Evolutionary conservation across 148 eudicot genomes (phyloP), one percentile per base, ranked within the genome.

Genomic region (Spergularia marina): DNA sequence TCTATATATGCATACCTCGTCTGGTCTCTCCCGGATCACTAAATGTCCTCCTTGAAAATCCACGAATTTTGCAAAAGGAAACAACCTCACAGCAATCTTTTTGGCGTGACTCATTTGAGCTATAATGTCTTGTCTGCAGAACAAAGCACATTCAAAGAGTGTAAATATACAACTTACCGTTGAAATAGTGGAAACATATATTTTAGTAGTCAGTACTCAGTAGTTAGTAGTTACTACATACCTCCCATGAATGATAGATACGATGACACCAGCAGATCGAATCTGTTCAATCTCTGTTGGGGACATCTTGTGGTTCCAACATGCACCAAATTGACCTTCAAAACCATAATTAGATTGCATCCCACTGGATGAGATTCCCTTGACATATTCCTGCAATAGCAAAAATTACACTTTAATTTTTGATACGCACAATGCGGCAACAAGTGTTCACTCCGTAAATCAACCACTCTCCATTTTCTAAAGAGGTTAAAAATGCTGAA

Each of bases 211-310:
- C 34, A 25, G 40, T n/a, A n/a, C n/a, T n/a, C n/a, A 17, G 34
- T 55, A 68, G 14, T 51, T 36, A 25, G 40, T 1, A 62, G 74
- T 44, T 14, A 67, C 74, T 15, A 36, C 64, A 51, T 79, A 90
- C 97, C 97, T 92, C 80, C 99, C 99, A 84, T 95, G 99, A 82
- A 95, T 92, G 78, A 95, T 91, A 40, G 99, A 90, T 68, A 89
- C 59, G 30, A 89, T 94, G 80, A 95, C 85, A 78, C 89, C 92
- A 61, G 90, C 83, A 20, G 85, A 77, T 47, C 88, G 82, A 54
- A 95, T 87, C 53, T 61, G 62, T 74, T 95, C 94, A 60, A 95
- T 62, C 40, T 95, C 99, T 68, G 67, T 64, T 61, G 61, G 68
- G 36, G 94, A 85, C 86, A 95, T 74, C 71, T 89, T 87, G 83